These are phyloP conservation scores for Dendrobium catenatum DNA, from an alignment of 106 monocot genomes.

Conservation along the genomic window DNA sequence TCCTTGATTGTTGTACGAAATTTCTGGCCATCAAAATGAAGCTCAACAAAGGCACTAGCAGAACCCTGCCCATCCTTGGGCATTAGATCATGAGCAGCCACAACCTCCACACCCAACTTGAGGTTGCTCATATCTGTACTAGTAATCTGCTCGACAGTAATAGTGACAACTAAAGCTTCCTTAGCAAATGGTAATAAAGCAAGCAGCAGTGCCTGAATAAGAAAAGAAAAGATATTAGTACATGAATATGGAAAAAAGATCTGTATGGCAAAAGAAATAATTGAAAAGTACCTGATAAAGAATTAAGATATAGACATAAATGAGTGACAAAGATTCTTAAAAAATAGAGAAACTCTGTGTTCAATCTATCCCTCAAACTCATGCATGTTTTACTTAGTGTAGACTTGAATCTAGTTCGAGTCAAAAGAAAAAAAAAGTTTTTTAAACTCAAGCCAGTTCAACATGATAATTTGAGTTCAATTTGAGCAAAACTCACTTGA, in stretches of 20 bases:
- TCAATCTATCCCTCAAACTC: no score
- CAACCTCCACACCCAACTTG: slow-evolving; percentile 66
- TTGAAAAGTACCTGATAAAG: no score
- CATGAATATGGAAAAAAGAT: not conserved
- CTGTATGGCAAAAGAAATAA: not conserved
- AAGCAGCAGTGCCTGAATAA: not conserved
- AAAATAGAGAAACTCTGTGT: not conserved
- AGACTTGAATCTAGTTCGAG: no score
- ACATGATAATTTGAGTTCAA: not conserved
- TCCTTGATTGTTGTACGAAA: slow-evolving; percentile 61
- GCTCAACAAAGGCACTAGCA: slow-evolving; percentile 50
- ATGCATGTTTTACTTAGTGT: no score
- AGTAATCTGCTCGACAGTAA: not conserved
- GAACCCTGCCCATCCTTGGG: slow-evolving; percentile 82
- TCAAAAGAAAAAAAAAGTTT: not conserved
- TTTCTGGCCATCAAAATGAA: slow-evolving; percentile 68
- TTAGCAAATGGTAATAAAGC: not conserved
- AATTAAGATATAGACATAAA: not conserved
- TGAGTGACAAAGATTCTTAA: not conserved
- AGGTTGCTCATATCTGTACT: slow-evolving; percentile 35
- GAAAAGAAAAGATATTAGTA: not conserved
- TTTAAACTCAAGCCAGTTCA: not conserved
- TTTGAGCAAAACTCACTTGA: not conserved
- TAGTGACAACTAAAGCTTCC: not conserved
- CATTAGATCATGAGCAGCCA: slow-evolving; percentile 65